Conservation (phyloP, 2,329 filamentous ascomycete species). For the Plenodomus lindquistii region DNA sequence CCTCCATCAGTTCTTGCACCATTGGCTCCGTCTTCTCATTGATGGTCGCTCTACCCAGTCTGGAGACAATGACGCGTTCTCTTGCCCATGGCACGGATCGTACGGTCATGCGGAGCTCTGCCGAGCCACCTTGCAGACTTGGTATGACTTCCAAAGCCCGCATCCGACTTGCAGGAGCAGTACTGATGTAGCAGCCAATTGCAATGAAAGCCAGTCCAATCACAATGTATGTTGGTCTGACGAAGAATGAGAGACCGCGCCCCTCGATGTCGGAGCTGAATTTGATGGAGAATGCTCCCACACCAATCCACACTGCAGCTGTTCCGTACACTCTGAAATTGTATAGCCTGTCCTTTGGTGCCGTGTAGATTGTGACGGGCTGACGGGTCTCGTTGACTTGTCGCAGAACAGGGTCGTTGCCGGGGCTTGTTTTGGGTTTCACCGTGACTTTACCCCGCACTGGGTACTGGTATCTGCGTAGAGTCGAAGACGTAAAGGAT, state of each 20-base stretch:
- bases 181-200: slow-evolving; percentile 38
- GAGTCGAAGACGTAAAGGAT: slow-evolving; percentile 28
- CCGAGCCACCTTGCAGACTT: slow-evolving; percentile 28
- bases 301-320: slow-evolving; percentile 29
- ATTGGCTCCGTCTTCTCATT: slow-evolving; percentile 39
- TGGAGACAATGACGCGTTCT: slow-evolving; percentile 34
- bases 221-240: slow-evolving; percentile 39
- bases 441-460: slow-evolving; percentile 8
- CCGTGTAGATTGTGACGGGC: slow-evolving; percentile 40
- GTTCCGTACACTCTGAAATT: slow-evolving; percentile 33
- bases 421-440: slow-evolving; percentile 19
- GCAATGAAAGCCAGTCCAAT: slow-evolving; percentile 31
- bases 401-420: slow-evolving; percentile 39
- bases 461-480: slow-evolving; percentile 27
- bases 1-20: slow-evolving; percentile 35
- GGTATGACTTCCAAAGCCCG: slow-evolving; percentile 37
- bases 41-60: slow-evolving; percentile 33
- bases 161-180: slow-evolving; percentile 36
- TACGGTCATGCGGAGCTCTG: slow-evolving; percentile 37
- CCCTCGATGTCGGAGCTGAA: slow-evolving; percentile 38
- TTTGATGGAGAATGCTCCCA: slow-evolving; percentile 34
- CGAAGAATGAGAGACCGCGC: slow-evolving; percentile 35
- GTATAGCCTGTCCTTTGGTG: slow-evolving; percentile 31
- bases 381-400: slow-evolving; percentile 33
- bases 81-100: slow-evolving; percentile 27